Evolutionary conservation across 2,329 filamentous ascomycete genomes (phyloP).

Genomic region (Botryotinia narcissicola): DNA sequence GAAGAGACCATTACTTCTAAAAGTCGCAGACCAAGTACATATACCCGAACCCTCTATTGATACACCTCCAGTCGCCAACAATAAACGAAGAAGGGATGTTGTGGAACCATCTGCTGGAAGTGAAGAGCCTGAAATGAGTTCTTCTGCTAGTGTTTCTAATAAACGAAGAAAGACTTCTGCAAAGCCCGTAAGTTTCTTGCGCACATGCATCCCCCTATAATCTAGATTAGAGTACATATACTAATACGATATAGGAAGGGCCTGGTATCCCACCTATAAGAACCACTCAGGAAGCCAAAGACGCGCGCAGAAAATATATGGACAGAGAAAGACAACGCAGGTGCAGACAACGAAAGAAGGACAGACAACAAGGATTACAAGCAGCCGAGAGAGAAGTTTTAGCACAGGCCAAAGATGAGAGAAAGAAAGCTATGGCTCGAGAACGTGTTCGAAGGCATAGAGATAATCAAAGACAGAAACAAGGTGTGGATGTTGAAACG

Average conservation of each 20-base stretch:
- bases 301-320: conserved; percentile 14
- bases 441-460: conserved; percentile 15
- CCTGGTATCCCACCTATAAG: conserved; percentile 3
- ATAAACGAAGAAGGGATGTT: background rate
- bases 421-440: conserved; percentile 12
- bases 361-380: conserved; percentile 5
- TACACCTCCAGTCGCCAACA: background rate
- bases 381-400: background rate
- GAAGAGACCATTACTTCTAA: background rate
- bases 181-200: background rate
- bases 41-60: background rate
- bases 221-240: background rate
- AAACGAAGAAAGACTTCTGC: conserved; percentile 1
- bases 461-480: conserved; percentile 8
- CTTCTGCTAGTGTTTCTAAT: background rate
- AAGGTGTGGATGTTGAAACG: background rate
- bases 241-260: conserved; percentile 3
- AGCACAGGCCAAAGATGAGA: conserved; percentile 10
- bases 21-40: background rate
- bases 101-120: background rate
- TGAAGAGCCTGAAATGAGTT: background rate
- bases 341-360: conserved; percentile 15
- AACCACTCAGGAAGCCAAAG: background rate
- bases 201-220: background rate
- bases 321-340: conserved; percentile 15